These are phyloP conservation scores for Colletotrichum lentis DNA, from an alignment of 2,329 filamentous ascomycete genomes.

Conservation along the genomic window DNA sequence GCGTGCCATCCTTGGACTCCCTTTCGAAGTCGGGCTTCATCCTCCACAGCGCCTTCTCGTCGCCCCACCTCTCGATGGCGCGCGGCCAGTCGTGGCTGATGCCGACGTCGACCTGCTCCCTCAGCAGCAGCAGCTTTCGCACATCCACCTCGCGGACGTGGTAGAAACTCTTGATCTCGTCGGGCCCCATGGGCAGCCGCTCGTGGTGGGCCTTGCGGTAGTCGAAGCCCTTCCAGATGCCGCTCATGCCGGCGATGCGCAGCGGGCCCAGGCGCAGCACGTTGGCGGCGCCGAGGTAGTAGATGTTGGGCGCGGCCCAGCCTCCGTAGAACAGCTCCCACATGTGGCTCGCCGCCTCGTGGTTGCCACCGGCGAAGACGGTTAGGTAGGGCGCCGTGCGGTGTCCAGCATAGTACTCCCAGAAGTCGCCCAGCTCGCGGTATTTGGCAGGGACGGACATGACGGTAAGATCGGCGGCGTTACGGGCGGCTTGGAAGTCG, in stretches of 20 bases:
- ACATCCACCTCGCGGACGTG: slow-evolving; percentile 89
- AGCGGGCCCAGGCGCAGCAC: slow-evolving; percentile 84
- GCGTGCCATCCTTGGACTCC: slow-evolving; percentile 76
- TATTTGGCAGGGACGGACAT: slow-evolving; percentile 93
- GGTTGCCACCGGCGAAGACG: slow-evolving; percentile 92
- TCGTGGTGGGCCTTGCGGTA: slow-evolving; percentile 87
- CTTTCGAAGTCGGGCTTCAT: slow-evolving; percentile 77
- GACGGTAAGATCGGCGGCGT: slow-evolving; percentile 84
- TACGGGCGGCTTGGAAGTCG: slow-evolving; percentile 88
- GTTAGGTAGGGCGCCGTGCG: slow-evolving; percentile 86
- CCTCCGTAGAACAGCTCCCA: slow-evolving; percentile 96
- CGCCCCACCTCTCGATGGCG: slow-evolving; percentile 79
- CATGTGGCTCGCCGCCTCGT: slow-evolving; percentile 89
- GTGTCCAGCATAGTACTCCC: slow-evolving; percentile 87
- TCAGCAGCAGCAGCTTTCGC: slow-evolving; percentile 85
- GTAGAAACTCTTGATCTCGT: slow-evolving; percentile 84
- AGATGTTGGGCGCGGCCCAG: slow-evolving; percentile 96
- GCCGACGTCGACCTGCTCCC: slow-evolving; percentile 89
- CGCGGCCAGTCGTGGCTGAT: slow-evolving; percentile 97
- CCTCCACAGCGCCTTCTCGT: slow-evolving; percentile 72
- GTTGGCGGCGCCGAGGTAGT: slow-evolving; percentile 94
- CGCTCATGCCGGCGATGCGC: slow-evolving; percentile 87
- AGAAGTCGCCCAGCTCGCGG: slow-evolving; percentile 88
- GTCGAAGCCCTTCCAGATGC: slow-evolving; percentile 93
- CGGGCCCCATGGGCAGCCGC: slow-evolving; percentile 80